phyloP scores from a whole-genome alignment of 441 rosid genomes.

The Bocquillonia castaneifolia region DNA sequence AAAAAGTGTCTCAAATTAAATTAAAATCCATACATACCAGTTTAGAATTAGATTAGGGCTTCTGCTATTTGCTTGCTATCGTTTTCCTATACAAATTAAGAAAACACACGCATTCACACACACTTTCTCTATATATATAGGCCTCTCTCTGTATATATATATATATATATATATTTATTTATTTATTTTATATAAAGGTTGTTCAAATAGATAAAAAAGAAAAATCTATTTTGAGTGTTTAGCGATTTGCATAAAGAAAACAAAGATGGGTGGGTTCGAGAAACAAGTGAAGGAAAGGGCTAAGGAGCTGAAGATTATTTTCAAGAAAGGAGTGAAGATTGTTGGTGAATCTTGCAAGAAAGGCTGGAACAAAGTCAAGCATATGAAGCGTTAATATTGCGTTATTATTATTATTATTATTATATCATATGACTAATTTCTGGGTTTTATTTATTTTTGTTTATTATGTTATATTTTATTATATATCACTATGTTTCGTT shows the following conservation, averaged over 20 bases:
- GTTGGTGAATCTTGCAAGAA: slow-evolving; percentile 78
- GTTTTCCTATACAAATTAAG: too few relatives aligned
- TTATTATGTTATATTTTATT: not conserved
- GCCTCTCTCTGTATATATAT: too few relatives aligned
- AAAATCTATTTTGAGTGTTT: too few relatives aligned
- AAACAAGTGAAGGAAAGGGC: slow-evolving; percentile 75
- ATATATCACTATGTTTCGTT: too few relatives aligned
- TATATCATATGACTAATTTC: not conserved
- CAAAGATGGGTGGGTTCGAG: slow-evolving; percentile 58
- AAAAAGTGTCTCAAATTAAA: not conserved
- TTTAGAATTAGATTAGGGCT: too few relatives aligned
- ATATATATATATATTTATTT: too few relatives aligned
- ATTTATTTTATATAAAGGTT: too few relatives aligned
- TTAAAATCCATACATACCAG: too few relatives aligned
- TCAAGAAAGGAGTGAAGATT: slow-evolving; percentile 67
- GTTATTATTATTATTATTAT: not conserved
- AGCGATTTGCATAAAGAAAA: not conserved
- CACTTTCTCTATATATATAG: too few relatives aligned
- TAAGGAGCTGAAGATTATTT: slow-evolving; percentile 44
- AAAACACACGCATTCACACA: too few relatives aligned
- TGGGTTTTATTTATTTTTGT: not conserved
- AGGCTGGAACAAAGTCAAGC: slow-evolving; percentile 83
- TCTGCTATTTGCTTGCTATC: too few relatives aligned
- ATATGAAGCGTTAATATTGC: slow-evolving; percentile 42
- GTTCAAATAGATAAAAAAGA: too few relatives aligned